Evolutionary conservation across 495 filamentous ascomycete genomes (phyloP), one percentile per base, ranked within the genome.

Genomic region (Tetracladium marchalianum): DNA sequence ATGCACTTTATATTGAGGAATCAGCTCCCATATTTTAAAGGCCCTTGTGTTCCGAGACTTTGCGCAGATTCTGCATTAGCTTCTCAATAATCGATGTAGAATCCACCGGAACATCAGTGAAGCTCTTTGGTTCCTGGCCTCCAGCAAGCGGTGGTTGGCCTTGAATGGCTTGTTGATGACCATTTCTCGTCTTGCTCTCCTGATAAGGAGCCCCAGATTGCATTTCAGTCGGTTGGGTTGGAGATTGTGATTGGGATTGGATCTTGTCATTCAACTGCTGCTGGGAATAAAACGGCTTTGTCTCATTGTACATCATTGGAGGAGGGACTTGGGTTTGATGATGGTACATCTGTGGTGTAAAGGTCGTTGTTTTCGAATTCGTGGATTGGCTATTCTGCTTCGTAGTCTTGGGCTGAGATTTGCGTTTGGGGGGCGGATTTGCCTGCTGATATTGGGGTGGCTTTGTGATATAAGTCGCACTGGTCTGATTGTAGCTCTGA

Each of bases 31-130:
- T 27, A 7, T 7, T 7, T 27, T 27, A 7, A 27, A 3, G 3
- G 22, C 22, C 22, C 22, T 27, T 27, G 22, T 27, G 22, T 7
- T 27, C 35, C 9, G 35, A 36, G 11, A 61, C 66, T 47, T 56
- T 56, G 38, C 56, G 59, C 15, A 70, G 50, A 39, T 67, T 67
- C 31, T 43, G 41, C 56, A 76, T 69, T 50, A 76, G 68, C 53
- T 65, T 65, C 57, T 76, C 67, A 35, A 76, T 59, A n/a, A 76
- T 44, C 27, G 66, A 66, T 52, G 66, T 63, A 5, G 66, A 66
- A 37, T 69, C 67, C n/a, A 59, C 58, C 12, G 68, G 62, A 12
- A 67, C 60, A 52, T 66, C 67, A 9, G 62, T 59, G 22, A 65
- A 55, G 31, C 63, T 61, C 44, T 12, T 55, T 41, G 7, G 33